Evolutionary conservation across 1,284 basidiomycete genomes (phyloP), one percentile per base, ranked within the genome.

Genomic region (Cryptococcus sp.): DNA sequence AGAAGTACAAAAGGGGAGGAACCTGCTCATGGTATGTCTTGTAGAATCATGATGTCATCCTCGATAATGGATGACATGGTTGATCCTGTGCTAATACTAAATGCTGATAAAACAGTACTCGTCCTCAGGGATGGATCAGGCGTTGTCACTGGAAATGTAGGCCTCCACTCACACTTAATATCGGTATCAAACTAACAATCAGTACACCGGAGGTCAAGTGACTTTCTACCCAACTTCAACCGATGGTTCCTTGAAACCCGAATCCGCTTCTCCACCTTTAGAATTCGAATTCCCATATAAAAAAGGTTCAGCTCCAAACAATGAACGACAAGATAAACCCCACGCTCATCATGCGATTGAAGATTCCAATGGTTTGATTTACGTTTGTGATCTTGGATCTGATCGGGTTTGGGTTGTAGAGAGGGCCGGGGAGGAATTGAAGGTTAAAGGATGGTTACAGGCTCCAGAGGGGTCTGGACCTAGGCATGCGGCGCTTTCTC

Each of bases 291-390:
- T 57, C 56, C 46, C 61, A 3, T 72, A 71, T 60, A 51, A 57
- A 37, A 57, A 52, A 13, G 37, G 34, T 4, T 36, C 40, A 4
- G 57, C 67, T 19, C 74, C 74, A 7, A 66, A 72, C 52, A 48
- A 62, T 3, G 66, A 69, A 36, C 62, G 74, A 37, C 74, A 76
- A 54, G 73, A 76, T 36, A 53, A 60, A 2, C 44, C 65, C 13
- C 74, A 74, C 49, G 62, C 70, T 11, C 73, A 75, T 53, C 72
- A 74, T 46, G 62, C 66, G n/a, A 50, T 72, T 46, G 70, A 70
- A 48, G 71, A 64, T 3, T 50, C 56, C 2, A 45, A 61, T 23
- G 70, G 72, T 2, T 44, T 51, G 19, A 42, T 74, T 24, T 73
- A 70, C 56, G 60, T 67, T 16, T 59, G 62, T 10, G 74, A 76